Evolutionary conservation across 495 filamentous ascomycete genomes (phyloP), one percentile per base, ranked within the genome.

Genomic region (Aspergillus homomorphus): DNA sequence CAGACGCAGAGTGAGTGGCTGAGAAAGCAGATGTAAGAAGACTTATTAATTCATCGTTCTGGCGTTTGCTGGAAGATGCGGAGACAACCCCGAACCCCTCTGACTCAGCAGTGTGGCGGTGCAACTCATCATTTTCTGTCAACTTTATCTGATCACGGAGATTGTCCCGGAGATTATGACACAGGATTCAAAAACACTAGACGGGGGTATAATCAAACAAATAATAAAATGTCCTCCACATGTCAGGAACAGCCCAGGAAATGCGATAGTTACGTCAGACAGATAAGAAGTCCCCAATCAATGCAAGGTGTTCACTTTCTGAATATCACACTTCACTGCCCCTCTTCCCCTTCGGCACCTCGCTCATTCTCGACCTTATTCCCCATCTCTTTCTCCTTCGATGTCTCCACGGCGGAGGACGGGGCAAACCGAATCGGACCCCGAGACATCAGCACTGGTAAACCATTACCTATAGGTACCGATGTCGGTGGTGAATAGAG

Each of bases 401-500:
- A 20, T 26, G 3, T 50, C 46, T 6, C 18, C 21, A 50, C 20
- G 20, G 14, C 15, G 2, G 48, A 0, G 5, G 68, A 51, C 41
- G 70, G 58, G 0, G 72, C 73, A 67, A 85, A 84, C 4, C 73
- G 76, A 44, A 84, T 85, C 1, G 74, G 70, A 4, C 76, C 75
- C 24, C 66, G 81, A 0, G 80, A 72, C 38, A 80, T 80, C 48
- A 84, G 80, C 9, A 80, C 69, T 10, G 82, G 82, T 9, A 85
- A 63, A 12, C 77, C 76, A 26, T 72, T 81, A 16, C 71, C 73
- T 15, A 71, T 66, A 28, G 71, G 54, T 7, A 67, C 64, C n/a
- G 77, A 71, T 9, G 38, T 60, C 49, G 65, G 59, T 10, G 75
- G 70, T 16, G 72, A 65, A 53, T 69, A 73, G 0, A 68, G 49